Evolutionary conservation across 305 asterid species (phyloP).

Genomic region (Stenogyne calaminthoides): DNA sequence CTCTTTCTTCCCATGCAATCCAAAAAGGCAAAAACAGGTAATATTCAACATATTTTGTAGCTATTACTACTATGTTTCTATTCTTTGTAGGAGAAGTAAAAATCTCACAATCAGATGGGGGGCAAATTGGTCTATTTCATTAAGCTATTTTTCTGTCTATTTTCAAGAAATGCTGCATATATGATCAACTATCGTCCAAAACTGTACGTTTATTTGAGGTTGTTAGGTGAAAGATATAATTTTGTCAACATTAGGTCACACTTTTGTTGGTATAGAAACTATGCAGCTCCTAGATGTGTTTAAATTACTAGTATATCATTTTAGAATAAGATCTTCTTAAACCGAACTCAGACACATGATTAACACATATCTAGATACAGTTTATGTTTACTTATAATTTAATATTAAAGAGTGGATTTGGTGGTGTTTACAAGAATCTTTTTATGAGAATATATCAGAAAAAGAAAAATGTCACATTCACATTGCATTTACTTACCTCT

Average conservation of each 20-base stretch:
- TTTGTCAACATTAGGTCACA: constrained; percentile 27
- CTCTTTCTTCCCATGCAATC: constrained; percentile 30
- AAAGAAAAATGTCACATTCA: constrained; percentile 19
- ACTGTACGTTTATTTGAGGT: constrained; percentile 20
- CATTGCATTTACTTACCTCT: constrained; percentile 46
- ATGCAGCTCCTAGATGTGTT: background rate
- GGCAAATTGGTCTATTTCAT: background rate
- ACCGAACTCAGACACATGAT: background rate
- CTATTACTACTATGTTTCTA: constrained; percentile 11
- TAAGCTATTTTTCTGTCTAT: background rate
- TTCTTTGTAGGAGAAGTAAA: constrained; percentile 1
- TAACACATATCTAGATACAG: background rate
- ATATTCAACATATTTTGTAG: background rate
- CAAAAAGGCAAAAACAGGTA: constrained; percentile 28
- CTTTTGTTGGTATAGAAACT: background rate
- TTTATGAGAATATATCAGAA: constrained; percentile 19
- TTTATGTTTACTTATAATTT: background rate
- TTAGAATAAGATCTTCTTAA: background rate
- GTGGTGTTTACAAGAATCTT: constrained; percentile 17
- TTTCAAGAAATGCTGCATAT: background rate
- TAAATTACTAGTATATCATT: background rate
- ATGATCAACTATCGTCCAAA: constrained; percentile 21
- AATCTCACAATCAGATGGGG: background rate
- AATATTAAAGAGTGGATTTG: background rate
- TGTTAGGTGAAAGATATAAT: constrained; percentile 10